Conservation (phyloP, 2,329 filamentous ascomycete species). For the Ophiostoma ips region DNA sequence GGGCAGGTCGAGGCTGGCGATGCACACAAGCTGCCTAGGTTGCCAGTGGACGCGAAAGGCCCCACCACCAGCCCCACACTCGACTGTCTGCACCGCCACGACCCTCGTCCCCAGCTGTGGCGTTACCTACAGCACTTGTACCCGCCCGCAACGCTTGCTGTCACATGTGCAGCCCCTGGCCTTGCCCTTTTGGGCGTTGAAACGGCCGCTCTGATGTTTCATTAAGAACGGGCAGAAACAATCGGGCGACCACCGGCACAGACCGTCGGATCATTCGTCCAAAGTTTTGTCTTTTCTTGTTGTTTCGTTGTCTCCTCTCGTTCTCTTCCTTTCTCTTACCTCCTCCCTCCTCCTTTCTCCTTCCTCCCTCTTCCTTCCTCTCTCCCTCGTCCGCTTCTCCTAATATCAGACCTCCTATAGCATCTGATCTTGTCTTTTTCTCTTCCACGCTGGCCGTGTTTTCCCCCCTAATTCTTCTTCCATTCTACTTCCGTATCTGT, state of each 20-base stretch:
- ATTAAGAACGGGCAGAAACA: too few relatives aligned
- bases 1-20: not conserved
- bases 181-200: conserved; percentile 3
- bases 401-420: too few relatives aligned
- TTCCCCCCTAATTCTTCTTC: not conserved
- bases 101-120: not conserved
- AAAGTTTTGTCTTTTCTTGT: not conserved
- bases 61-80: not conserved
- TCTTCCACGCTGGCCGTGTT: not conserved
- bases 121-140: not conserved
- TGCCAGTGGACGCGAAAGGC: conserved; percentile 9
- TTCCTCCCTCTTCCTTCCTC: not conserved
- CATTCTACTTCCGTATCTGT: not conserved
- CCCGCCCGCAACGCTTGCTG: not conserved
- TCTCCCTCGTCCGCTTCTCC: not conserved
- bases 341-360: not conserved
- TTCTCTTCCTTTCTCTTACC: not conserved
- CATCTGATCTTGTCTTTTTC: not conserved
- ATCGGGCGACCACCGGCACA: too few relatives aligned
- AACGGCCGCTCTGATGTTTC: conserved; percentile 6
- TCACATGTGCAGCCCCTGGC: conserved; percentile 4
- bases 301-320: not conserved
- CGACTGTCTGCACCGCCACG: not conserved
- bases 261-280: not conserved
- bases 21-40: conserved; percentile 7